These are phyloP conservation scores for Albifimbria verrucaria DNA, from an alignment of 2,329 filamentous ascomycete genomes.

Conservation along the genomic window DNA sequence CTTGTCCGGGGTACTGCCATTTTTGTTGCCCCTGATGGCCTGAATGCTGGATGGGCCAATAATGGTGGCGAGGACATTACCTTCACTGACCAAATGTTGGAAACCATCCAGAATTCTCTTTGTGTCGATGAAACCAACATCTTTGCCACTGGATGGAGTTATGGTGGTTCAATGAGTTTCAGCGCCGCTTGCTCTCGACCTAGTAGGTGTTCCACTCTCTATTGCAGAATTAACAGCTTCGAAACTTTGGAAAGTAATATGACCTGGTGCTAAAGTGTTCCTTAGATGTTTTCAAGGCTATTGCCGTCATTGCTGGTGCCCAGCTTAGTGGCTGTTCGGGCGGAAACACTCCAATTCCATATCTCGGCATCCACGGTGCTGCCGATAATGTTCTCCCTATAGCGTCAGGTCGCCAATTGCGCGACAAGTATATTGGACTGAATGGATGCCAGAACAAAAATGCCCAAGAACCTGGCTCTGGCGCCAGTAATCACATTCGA, in stretches of 20 bases:
- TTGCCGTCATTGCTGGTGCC: constrained; percentile 32
- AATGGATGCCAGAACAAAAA: constrained; percentile 30
- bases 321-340: constrained; percentile 31
- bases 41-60: constrained; percentile 40
- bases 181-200: constrained; percentile 38
- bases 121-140: constrained; percentile 38
- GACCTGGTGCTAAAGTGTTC: no score
- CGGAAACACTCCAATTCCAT: constrained; percentile 34
- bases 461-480: constrained; percentile 14
- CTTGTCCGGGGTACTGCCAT: constrained; percentile 34
- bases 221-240: no score
- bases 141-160: constrained; percentile 42
- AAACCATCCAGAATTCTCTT: constrained; percentile 32
- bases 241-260: no score
- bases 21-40: constrained; percentile 40
- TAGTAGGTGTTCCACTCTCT: constrained; percentile 5
- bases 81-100: constrained; percentile 36
- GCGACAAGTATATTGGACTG: constrained; percentile 33
- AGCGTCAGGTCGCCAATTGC: constrained; percentile 26
- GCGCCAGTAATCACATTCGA: constrained; percentile 15
- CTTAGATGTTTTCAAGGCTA: constrained; percentile 30
- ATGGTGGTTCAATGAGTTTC: constrained; percentile 40
- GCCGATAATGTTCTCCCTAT: constrained; percentile 34
- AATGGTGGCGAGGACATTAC: constrained; percentile 35
- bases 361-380: constrained; percentile 35